Evolutionary conservation across 768 basidiomycete genomes (phyloP), one percentile per base, ranked within the genome.

Genomic region (Hypholoma sublateritium): DNA sequence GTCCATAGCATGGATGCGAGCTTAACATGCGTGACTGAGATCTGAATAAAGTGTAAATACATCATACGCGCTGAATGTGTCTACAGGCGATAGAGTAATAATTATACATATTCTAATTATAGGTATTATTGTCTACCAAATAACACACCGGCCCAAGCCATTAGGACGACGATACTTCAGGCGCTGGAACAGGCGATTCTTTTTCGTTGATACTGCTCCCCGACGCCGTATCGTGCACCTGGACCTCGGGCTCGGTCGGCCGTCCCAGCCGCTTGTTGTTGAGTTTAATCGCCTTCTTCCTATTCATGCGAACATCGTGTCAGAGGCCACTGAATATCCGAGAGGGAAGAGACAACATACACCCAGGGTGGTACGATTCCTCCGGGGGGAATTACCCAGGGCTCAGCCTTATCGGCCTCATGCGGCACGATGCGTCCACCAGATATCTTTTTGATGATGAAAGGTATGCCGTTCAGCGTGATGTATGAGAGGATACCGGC

Each of bases 301-400:
- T 53, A 22, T 45, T 19, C 17, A 36, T n/a, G 4, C 5, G 13
- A 7, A 32, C 14, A 22, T n/a, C 16, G 21, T 12, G 22, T 13
- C 7, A 44, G 19, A 47, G 22, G 25, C 16, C 25, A 53, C 17
- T n/a, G 24, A 13, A 44, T 6, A 19, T 22, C 11, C 8, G 24
- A 34, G 37, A 56, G 51, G 17, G 52, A 45, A 55, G 34, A 14
- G 19, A 17, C 5, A 11, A 78, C 82, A 59, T 70, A 85, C 87
- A 89, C 72, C 89, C 89, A 91, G 13, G 65, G 47, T 43, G 90
- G 90, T 17, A 86, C 62, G 28, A 93, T 79, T 14, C 85, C 77
- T 37, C 89, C 89, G 19, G 86, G 83, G 12, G 91, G 91, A 13
- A 90, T 71, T 9, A 80, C 74, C 89, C 89, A 92, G 49, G 76